Percentiles rank a stretch among this genome's conserved stretches.
phyloP scores from a whole-genome alignment of 805 yeast species.

The Saturnispora mendoncae region DNA sequence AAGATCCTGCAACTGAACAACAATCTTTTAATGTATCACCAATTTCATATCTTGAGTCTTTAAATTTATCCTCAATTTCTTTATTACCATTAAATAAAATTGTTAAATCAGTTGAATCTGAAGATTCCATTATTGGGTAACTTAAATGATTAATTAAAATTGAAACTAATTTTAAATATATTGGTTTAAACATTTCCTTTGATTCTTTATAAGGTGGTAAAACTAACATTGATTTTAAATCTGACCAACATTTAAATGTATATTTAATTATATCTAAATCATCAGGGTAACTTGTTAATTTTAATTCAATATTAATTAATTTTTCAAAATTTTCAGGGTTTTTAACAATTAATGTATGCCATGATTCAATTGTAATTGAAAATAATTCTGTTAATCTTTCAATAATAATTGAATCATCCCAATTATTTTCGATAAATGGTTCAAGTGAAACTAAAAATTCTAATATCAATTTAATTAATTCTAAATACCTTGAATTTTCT shows the following conservation, averaged over 20 bases:
- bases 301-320: slow-evolving; percentile 62
- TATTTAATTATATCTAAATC: slow-evolving; percentile 86
- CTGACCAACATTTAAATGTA: slow-evolving; percentile 89
- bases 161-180: slow-evolving; percentile 49
- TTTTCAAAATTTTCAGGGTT: slow-evolving; percentile 62
- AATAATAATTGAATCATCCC: slow-evolving; percentile 56
- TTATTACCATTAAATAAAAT: slow-evolving; percentile 55
- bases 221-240: slow-evolving; percentile 61
- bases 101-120: slow-evolving; percentile 28
- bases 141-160: slow-evolving; percentile 60
- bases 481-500: slow-evolving; percentile 46
- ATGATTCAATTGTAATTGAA: slow-evolving; percentile 89
- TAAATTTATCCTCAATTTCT: slow-evolving; percentile 86
- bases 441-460: slow-evolving; percentile 58
- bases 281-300: slow-evolving; percentile 62
- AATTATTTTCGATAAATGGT: slow-evolving; percentile 38
- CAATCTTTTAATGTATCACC: slow-evolving; percentile 97
- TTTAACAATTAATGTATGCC: slow-evolving; percentile 82
- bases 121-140: slow-evolving; percentile 57
- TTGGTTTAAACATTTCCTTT: slow-evolving; percentile 39
- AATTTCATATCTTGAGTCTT: slow-evolving; percentile 91
- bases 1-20: slow-evolving; percentile 80
- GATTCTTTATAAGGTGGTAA: slow-evolving; percentile 51
- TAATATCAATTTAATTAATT: slow-evolving; percentile 26
- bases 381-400: slow-evolving; percentile 67